Conservation (phyloP, 176 grass and related monocot genomes). For the Guadua angustifolia region DNA sequence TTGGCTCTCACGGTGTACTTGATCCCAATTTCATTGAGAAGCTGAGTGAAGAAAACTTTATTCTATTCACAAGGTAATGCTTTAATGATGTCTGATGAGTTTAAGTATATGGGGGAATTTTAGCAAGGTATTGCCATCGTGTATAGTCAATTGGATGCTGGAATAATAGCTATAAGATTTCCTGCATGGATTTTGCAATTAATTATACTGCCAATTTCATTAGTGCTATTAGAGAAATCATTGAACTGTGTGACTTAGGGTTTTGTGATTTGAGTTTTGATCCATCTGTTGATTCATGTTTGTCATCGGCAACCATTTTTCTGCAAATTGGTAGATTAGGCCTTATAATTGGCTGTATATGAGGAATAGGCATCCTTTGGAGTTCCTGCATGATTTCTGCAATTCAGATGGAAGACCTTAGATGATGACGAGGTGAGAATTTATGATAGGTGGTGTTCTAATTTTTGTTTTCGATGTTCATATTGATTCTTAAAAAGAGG, state of each 20-base stretch:
- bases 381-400: neutral
- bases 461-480: too few species aligned
- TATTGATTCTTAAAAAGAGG: too few species aligned
- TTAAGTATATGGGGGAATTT: constrained; percentile 11
- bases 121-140: neutral
- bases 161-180: neutral
- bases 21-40: too few species aligned
- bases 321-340: neutral
- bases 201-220: neutral
- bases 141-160: neutral
- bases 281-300: too few species aligned
- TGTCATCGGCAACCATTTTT: too few species aligned
- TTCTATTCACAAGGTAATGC: constrained; percentile 71
- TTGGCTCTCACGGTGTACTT: constrained; percentile 46
- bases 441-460: too few species aligned
- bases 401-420: too few species aligned
- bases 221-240: neutral
- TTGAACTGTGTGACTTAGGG: neutral
- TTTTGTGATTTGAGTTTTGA: too few species aligned
- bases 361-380: neutral
- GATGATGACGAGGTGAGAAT: too few species aligned
- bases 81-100: constrained; percentile 29
- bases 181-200: constrained; percentile 17
- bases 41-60: constrained; percentile 81
- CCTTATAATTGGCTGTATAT: neutral